Evolutionary conservation across 1,284 basidiomycete species (phyloP).

Genomic region (Clitocybe nebularis): DNA sequence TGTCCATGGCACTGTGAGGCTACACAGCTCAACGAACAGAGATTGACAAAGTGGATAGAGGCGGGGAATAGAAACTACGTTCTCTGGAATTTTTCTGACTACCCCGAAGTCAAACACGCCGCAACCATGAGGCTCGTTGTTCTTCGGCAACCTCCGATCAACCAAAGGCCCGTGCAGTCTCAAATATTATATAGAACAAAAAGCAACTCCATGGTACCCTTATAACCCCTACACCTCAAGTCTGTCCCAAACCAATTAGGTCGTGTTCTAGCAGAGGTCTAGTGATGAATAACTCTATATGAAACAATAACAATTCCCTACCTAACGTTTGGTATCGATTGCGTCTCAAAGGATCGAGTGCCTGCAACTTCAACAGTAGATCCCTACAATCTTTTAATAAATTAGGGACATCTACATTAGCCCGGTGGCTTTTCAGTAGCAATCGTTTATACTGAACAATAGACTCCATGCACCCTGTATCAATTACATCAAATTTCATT

Average conservation of each 20-base stretch:
- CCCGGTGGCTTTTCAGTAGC: conserved; percentile 42
- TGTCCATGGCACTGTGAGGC: conserved; percentile 13
- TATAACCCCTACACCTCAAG: background rate
- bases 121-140: conserved; percentile 35
- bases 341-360: conserved; percentile 55
- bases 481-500: background rate
- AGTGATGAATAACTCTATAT: background rate
- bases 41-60: too few species aligned
- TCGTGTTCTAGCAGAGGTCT: too few species aligned
- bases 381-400: conserved; percentile 47
- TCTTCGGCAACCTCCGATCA: conserved; percentile 27
- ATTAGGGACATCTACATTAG: conserved; percentile 28
- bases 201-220: background rate
- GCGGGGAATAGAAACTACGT: conserved; percentile 12
- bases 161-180: background rate
- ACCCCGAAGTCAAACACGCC: conserved; percentile 28
- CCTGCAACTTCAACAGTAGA: conserved; percentile 50
- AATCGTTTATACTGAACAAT: conserved; percentile 78
- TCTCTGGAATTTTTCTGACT: conserved; percentile 13
- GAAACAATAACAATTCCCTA: too few species aligned
- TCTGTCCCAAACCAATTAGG: too few species aligned
- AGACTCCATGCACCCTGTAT: conserved; percentile 87
- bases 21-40: background rate
- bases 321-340: conserved; percentile 64
- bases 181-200: background rate